A percentile compares a stretch with the other conserved stretches of the same genome.
These are phyloP conservation scores for Prosopis cineraria DNA, from an alignment of 306 rosid species.

Conservation along the genomic window DNA sequence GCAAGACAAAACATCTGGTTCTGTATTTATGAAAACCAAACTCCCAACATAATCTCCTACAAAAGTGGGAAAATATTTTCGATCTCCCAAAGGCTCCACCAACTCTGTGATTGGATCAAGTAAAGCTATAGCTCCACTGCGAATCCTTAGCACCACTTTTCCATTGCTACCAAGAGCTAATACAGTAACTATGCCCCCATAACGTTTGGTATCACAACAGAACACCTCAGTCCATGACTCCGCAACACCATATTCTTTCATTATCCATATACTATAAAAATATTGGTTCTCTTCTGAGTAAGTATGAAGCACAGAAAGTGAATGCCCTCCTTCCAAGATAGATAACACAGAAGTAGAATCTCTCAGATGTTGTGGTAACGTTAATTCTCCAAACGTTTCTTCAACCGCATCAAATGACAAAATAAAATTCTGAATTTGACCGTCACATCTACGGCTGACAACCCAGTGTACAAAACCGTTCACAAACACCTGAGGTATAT, in stretches of 20 bases:
- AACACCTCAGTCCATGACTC: conserved; percentile 4
- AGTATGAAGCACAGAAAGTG: neutral
- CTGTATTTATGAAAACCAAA: neutral
- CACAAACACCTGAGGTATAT: neutral
- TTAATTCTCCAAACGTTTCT: neutral
- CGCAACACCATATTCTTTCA: neutral
- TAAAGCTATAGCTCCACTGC: neutral
- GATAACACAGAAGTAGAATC: neutral
- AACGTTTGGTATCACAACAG: neutral
- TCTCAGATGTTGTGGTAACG: neutral
- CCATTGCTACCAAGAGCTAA: neutral
- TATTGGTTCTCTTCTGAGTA: neutral
- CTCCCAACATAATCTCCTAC: neutral
- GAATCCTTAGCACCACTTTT: neutral
- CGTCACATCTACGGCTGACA: neutral
- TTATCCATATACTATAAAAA: neutral
- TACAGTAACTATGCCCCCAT: neutral
- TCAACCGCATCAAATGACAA: neutral
- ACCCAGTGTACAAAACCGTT: neutral
- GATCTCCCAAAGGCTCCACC: neutral
- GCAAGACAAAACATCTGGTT: neutral
- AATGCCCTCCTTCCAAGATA: neutral
- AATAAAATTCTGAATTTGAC: neutral
- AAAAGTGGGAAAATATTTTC: neutral
- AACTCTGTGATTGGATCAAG: neutral